Conservation (phyloP, 257 asterid genomes). For the Rhazya stricta region DNA sequence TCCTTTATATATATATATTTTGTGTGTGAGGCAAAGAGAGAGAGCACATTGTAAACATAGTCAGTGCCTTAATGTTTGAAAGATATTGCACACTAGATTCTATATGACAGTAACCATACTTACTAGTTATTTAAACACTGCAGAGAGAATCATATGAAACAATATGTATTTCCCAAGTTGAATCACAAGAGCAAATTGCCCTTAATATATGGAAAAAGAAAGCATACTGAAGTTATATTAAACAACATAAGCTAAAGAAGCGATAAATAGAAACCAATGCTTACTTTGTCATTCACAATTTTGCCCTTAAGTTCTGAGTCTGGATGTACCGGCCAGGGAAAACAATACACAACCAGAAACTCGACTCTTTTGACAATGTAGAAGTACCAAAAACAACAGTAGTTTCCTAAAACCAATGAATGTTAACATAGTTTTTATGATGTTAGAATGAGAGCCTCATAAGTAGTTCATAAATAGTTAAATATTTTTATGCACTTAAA, state of each 20-base stretch:
- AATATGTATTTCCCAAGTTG: not conserved
- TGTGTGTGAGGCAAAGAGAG: too few species aligned
- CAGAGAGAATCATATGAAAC: not conserved
- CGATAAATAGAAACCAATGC: not conserved
- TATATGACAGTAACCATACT: not conserved
- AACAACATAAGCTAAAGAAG: not conserved
- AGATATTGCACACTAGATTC: not conserved
- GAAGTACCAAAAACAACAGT: not conserved
- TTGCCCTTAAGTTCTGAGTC: conserved; percentile 85
- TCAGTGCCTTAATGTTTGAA: not conserved
- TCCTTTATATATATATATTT: too few species aligned
- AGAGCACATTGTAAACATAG: not conserved
- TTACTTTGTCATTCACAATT: conserved; percentile 72
- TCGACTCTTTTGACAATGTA: not conserved
- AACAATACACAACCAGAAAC: conserved; percentile 45
- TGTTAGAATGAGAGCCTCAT: not conserved
- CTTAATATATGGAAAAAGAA: not conserved
- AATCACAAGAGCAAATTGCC: not conserved
- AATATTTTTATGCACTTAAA: not conserved
- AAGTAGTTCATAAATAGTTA: not conserved
- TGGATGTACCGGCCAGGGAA: conserved; percentile 72
- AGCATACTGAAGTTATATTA: not conserved
- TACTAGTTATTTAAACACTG: not conserved
- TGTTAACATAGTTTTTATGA: not conserved
- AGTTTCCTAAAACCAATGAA: not conserved